Percentiles rank a stretch among this genome's conserved stretches.
phyloP scores from a whole-genome alignment of 169 alveolate genomes.

The Cystoisospora suis region DNA sequence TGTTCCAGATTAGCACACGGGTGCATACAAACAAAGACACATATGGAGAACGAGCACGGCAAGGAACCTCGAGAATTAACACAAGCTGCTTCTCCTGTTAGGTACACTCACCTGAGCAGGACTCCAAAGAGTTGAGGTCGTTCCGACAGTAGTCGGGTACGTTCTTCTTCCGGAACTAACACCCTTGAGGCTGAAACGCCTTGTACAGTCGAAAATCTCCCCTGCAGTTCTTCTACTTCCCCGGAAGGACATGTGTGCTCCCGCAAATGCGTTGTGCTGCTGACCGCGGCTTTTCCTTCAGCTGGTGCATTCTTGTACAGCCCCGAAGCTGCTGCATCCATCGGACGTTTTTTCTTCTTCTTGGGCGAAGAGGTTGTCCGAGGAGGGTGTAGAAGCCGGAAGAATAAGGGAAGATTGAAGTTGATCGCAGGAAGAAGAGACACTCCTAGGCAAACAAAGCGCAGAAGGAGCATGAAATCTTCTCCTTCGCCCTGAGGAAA shows the following conservation, averaged over 20 bases:
- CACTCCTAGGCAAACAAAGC: slow-evolving; percentile 50
- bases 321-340: background rate
- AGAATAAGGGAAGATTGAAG: slow-evolving; percentile 36
- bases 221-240: background rate
- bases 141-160: background rate
- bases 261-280: background rate
- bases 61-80: background rate
- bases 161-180: slow-evolving; percentile 8
- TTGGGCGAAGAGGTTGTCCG: slow-evolving; percentile 1
- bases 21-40: too few relatives aligned
- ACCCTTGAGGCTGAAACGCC: background rate
- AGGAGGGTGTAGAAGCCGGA: background rate
- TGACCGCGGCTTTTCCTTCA: background rate
- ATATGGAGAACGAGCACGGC: background rate
- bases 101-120: background rate
- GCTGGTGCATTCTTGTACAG: background rate
- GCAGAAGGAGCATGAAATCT: slow-evolving; percentile 42
- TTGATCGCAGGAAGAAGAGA: slow-evolving; percentile 52
- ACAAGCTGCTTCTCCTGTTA: background rate
- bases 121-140: background rate
- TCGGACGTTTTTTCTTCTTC: slow-evolving; percentile 15
- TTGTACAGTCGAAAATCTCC: too few relatives aligned
- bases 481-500: slow-evolving; percentile 10
- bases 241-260: background rate
- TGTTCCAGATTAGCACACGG: too few relatives aligned